These are phyloP conservation scores for Fusarium ambrosium DNA, from an alignment of 2,329 filamentous ascomycete species.

Conservation along the genomic window DNA sequence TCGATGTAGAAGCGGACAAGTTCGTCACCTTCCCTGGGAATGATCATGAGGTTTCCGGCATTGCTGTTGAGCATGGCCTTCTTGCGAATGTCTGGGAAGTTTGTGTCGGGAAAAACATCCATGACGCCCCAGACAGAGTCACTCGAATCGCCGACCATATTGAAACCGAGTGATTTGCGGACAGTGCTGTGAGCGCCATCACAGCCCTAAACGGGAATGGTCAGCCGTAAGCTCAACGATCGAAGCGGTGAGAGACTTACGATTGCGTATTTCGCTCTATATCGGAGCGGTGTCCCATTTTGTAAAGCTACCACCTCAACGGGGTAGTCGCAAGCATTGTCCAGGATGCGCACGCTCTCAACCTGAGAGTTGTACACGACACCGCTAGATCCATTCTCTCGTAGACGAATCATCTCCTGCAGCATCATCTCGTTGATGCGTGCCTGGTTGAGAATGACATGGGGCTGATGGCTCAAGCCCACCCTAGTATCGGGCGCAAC, in stretches of 20 bases:
- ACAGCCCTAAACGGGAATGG: neutral
- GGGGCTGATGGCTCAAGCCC: conserved; percentile 28
- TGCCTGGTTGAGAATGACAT: conserved; percentile 36
- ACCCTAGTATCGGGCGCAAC: conserved; percentile 20
- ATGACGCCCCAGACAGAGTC: conserved; percentile 61
- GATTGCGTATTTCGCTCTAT: conserved; percentile 37
- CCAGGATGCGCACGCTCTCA: conserved; percentile 20
- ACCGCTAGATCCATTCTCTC: neutral
- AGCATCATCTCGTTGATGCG: conserved; percentile 33
- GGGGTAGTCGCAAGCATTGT: conserved; percentile 9
- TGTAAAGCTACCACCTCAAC: conserved; percentile 22
- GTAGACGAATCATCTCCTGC: conserved; percentile 13
- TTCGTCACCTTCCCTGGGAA: conserved; percentile 69
- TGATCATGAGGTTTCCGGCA: conserved; percentile 70
- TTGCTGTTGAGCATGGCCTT: conserved; percentile 67
- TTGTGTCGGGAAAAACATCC: conserved; percentile 58
- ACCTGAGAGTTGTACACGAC: conserved; percentile 38
- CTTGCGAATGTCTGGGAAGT: conserved; percentile 74
- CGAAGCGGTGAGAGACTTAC: conserved; percentile 10
- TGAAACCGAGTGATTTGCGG: conserved; percentile 67
- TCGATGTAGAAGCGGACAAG: conserved; percentile 71
- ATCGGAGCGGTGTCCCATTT: neutral
- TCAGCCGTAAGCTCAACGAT: neutral
- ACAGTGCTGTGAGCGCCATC: conserved; percentile 56
- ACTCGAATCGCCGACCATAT: conserved; percentile 68